Conservation (phyloP, 805 yeast species). For the Candida lessepsii region DNA sequence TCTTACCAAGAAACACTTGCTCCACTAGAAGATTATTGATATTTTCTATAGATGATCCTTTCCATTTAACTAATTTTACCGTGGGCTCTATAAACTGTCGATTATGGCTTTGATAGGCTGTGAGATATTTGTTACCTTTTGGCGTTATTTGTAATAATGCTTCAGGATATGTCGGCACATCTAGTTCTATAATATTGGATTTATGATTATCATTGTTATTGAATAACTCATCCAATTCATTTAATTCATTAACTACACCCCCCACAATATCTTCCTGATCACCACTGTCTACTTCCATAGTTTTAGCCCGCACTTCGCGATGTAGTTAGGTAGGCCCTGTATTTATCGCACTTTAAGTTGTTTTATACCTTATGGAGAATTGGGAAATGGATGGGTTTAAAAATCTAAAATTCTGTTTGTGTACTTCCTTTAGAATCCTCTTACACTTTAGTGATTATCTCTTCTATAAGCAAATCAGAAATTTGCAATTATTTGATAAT, state of each 20-base stretch:
- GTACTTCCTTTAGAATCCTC: no score
- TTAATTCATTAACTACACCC: background rate
- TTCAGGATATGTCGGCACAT: constrained; percentile 28
- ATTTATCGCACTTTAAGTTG: background rate
- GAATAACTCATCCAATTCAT: constrained; percentile 6
- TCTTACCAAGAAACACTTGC: constrained; percentile 8
- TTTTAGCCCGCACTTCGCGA: constrained; percentile 1
- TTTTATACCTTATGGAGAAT: no score
- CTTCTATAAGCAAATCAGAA: no score
- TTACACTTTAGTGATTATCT: no score
- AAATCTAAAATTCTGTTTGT: no score
- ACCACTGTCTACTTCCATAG: background rate
- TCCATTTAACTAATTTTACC: constrained; percentile 30
- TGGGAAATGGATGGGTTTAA: no score
- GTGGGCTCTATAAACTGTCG: constrained; percentile 30
- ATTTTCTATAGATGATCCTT: constrained; percentile 24
- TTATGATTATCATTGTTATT: constrained; percentile 1
- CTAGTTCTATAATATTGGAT: background rate
- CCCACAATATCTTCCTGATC: background rate
- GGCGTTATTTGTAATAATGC: constrained; percentile 28
- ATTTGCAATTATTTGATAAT: no score
- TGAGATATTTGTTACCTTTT: constrained; percentile 30
- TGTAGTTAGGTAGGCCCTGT: background rate
- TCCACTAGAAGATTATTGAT: constrained; percentile 11
- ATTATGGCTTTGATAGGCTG: constrained; percentile 32